Base-by-base conservation (phyloP, 805 yeast species). In the Nakazawaea holstii region DNA sequence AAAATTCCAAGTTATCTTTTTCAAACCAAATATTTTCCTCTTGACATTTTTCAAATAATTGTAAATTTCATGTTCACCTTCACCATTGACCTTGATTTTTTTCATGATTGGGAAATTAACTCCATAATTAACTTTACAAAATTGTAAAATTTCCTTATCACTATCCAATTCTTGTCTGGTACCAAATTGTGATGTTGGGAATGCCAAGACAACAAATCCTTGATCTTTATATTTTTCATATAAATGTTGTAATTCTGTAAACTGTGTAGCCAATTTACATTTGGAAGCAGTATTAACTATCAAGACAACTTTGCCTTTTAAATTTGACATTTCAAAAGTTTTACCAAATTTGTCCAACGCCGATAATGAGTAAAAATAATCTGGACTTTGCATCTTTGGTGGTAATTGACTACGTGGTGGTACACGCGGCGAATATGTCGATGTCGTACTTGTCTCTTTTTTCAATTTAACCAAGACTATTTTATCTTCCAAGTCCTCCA, bases 181-280 rank as follows among this genome's bases (percentile, higher is more conserved):
- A n/a, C 80, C 85, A 60, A 86, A 86, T 61, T 84, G 92, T 65
- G 83, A 82, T 63, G 92, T 84, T 10, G 95, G 95, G 70, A 86
- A 85, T 1, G 84, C 94, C n/a, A 86, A 50, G 27, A 86, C 70
- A 42, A 66, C 76, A 20, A 87, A 68, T 0, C 84, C 89, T 50
- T 71, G 57, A 35, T 69, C 72, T 41, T 72, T 65, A 62, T 79
- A 83, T 58, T 74, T 76, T 43, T 75, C 63, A 65, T 83, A 77
- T 9, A 86, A 65, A 26, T 59, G 61, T 62, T 86, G 86, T 35
- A 86, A 66, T 36, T 77, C 86, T 37, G 65, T 61, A 59, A 80
- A 81, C 61, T 84, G 91, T 43, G 81, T 76, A 2, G 87, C 77
- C 62, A 74, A 74, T 8, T 72, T 73, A 57, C 50, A 47, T 24